phyloP scores from a whole-genome alignment of 768 basidiomycete genomes.

The Boletus speciosus region DNA sequence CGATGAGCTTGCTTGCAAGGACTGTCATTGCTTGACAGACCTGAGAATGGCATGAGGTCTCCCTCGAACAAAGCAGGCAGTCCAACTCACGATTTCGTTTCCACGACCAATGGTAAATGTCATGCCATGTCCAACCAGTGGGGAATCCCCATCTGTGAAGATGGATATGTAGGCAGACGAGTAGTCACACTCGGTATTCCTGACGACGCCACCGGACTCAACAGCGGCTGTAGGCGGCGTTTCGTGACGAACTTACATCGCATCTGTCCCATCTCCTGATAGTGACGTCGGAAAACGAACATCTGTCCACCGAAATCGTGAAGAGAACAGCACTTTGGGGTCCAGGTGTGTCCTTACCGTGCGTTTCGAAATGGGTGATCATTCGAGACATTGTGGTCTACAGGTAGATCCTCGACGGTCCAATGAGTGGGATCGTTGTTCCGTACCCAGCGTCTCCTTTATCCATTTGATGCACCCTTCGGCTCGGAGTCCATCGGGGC shows the following conservation, averaged over 20 bases:
- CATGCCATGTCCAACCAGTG: conserved; percentile 87
- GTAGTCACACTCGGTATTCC: conserved; percentile 96
- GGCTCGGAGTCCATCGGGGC: conserved; percentile 5
- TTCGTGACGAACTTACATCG: conserved; percentile 56
- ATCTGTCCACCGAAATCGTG: conserved; percentile 43
- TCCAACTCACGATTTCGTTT: conserved; percentile 74
- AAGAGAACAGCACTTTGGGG: neutral
- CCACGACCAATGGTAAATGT: conserved; percentile 94
- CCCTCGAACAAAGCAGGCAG: neutral
- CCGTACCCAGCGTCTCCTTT: neutral
- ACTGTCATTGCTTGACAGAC: conserved; percentile 79
- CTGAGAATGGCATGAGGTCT: conserved; percentile 33
- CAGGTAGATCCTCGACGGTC: neutral
- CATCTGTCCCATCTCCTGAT: conserved; percentile 90
- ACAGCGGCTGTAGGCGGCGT: neutral
- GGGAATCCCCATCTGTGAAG: conserved; percentile 56
- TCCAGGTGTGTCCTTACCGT: conserved; percentile 40
- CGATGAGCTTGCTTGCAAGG: conserved; percentile 78
- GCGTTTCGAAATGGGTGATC: conserved; percentile 56
- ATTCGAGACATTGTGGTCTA: conserved; percentile 29
- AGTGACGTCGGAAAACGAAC: conserved; percentile 90
- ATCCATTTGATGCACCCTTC: neutral
- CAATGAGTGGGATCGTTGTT: neutral
- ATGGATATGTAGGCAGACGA: conserved; percentile 88
- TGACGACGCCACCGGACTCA: conserved; percentile 25